Evolutionary conservation across 1,139 yeast genomes (phyloP).

Genomic region (Magnusiomyces ingens): DNA sequence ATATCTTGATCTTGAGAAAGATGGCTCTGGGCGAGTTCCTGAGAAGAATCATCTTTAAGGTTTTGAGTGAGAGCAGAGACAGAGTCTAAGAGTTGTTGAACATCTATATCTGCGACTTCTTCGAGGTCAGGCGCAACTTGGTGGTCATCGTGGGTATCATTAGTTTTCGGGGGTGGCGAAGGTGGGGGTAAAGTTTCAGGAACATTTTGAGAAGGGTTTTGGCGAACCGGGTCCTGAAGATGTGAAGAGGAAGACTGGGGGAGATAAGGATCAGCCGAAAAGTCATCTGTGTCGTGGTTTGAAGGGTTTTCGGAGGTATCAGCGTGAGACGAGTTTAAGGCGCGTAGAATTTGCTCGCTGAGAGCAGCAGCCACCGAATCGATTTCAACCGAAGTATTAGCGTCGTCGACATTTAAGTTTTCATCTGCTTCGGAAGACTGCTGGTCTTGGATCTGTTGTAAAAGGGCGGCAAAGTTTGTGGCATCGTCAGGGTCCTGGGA

Average conservation of each 20-base stretch:
- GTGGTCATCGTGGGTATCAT: background rate
- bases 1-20: background rate
- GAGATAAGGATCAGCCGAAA: background rate
- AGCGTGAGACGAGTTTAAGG: background rate
- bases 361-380: background rate
- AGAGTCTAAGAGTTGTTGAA: conserved; percentile 6
- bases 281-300: background rate
- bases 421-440: background rate
- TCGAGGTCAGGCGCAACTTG: background rate
- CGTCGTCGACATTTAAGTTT: background rate
- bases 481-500: background rate
- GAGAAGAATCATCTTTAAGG: background rate
- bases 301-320: background rate
- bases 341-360: conserved; percentile 2
- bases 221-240: background rate
- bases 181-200: conserved; percentile 2
- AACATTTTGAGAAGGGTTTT: conserved; percentile 2
- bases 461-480: background rate
- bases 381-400: background rate
- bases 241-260: background rate
- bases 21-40: background rate
- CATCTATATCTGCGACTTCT: background rate
- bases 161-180: background rate
- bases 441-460: background rate
- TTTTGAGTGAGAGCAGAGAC: conserved; percentile 2